Conservation (phyloP, 2,329 filamentous ascomycete genomes). For the Colletotrichum sp. region DNA sequence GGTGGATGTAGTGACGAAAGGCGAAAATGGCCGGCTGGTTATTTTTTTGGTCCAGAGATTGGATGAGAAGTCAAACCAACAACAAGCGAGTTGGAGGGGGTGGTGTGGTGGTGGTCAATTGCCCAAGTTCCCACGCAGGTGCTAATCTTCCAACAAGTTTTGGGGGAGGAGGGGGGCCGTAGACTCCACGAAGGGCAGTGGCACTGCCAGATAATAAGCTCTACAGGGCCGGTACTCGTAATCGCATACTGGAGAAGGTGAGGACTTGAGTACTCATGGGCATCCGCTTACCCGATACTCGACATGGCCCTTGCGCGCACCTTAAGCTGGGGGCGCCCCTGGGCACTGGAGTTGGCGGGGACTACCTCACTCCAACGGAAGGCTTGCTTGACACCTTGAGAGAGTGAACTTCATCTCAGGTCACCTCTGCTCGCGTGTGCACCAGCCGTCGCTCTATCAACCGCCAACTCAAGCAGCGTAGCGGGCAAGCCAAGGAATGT, state of each 20-base stretch:
- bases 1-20: background rate
- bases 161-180: background rate
- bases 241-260: background rate
- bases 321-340: background rate
- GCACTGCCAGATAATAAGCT: background rate
- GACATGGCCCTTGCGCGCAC: background rate
- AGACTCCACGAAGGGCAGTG: background rate
- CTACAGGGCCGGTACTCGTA: background rate
- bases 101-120: background rate
- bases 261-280: background rate
- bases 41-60: slow-evolving; percentile 1
- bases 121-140: background rate
- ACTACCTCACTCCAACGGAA: background rate
- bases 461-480: background rate
- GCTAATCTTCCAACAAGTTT: background rate
- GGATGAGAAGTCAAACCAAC: slow-evolving; percentile 16
- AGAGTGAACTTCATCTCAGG: background rate
- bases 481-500: background rate
- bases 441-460: background rate
- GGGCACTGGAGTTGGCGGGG: background rate
- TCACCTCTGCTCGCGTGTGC: background rate
- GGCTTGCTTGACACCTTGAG: background rate
- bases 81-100: slow-evolving; percentile 1
- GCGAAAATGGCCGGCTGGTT: background rate
- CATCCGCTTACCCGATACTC: background rate